Conservation (phyloP, 768 basidiomycete genomes). For the Suillus subalutaceus region DNA sequence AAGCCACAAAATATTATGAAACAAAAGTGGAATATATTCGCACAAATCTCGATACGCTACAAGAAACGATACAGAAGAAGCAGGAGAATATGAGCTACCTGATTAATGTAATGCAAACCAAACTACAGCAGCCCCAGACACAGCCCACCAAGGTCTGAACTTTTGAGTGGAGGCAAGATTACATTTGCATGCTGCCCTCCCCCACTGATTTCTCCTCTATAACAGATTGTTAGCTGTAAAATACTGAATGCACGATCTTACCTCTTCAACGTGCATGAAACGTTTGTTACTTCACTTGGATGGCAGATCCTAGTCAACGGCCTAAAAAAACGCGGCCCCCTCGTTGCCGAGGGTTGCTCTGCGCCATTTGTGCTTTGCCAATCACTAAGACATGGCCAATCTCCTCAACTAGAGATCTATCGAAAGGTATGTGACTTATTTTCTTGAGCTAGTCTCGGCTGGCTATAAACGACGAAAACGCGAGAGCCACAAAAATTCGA, state of each 20-base stretch:
- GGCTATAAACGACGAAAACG: no score
- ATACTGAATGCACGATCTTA: background rate
- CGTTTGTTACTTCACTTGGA: background rate
- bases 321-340: background rate
- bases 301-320: background rate
- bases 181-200: background rate
- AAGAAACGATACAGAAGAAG: conserved; percentile 89
- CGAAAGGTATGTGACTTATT: background rate
- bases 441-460: background rate
- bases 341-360: background rate
- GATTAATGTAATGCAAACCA: conserved; percentile 71
- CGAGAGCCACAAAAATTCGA: no score
- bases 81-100: conserved; percentile 85
- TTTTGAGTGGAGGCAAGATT: conserved; percentile 2
- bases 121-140: conserved; percentile 40
- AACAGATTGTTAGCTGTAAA: background rate
- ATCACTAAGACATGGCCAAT: background rate
- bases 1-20: conserved; percentile 82
- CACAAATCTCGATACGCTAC: conserved; percentile 81
- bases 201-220: background rate
- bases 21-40: conserved; percentile 82
- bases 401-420: background rate
- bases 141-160: conserved; percentile 3
- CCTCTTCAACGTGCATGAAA: background rate
- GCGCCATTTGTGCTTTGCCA: background rate